Conservation (phyloP, 257 asterid genomes). For the Lantana camara region DNA sequence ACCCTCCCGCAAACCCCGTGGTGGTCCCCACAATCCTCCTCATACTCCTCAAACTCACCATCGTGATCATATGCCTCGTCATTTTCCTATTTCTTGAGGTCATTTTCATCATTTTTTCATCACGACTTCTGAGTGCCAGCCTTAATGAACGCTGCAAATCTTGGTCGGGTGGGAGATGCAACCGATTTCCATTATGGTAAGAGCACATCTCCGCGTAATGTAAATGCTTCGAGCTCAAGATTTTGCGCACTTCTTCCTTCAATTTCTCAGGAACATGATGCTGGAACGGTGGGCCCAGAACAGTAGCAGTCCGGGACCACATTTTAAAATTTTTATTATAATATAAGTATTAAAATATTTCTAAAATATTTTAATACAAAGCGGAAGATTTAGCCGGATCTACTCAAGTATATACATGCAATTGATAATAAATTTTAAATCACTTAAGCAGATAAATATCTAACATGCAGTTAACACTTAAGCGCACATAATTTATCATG, state of each 20-base stretch:
- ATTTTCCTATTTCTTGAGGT: slow-evolving; percentile 43
- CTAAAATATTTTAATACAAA: no score
- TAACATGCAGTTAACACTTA: no score
- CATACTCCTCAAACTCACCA: slow-evolving; percentile 46
- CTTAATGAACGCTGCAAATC: slow-evolving; percentile 67
- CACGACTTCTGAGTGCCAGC: slow-evolving; percentile 65
- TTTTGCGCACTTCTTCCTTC: slow-evolving; percentile 78
- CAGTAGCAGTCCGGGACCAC: no score
- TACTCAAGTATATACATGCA: no score
- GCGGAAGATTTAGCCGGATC: no score
- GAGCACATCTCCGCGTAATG: slow-evolving; percentile 97
- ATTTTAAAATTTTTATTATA: no score
- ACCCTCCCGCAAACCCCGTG: slow-evolving; percentile 14
- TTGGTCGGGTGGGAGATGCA: slow-evolving; percentile 76
- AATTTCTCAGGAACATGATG: slow-evolving; percentile 63
- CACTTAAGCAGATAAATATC: no score
- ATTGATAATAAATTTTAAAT: no score
- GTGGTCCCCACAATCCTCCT: slow-evolving; percentile 44
- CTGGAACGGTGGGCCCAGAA: no score
- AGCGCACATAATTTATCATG: no score
- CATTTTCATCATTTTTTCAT: slow-evolving; percentile 54
- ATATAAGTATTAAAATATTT: no score
- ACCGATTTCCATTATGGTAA: slow-evolving; percentile 70
- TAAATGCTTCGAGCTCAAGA: slow-evolving; percentile 77
- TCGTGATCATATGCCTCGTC: slow-evolving; percentile 65